A percentile compares a stretch with the other conserved stretches of the same genome.
Evolutionary conservation across 192 early-diverging fungal genomes (phyloP).

Genomic region (Chytriomyces sp.): DNA sequence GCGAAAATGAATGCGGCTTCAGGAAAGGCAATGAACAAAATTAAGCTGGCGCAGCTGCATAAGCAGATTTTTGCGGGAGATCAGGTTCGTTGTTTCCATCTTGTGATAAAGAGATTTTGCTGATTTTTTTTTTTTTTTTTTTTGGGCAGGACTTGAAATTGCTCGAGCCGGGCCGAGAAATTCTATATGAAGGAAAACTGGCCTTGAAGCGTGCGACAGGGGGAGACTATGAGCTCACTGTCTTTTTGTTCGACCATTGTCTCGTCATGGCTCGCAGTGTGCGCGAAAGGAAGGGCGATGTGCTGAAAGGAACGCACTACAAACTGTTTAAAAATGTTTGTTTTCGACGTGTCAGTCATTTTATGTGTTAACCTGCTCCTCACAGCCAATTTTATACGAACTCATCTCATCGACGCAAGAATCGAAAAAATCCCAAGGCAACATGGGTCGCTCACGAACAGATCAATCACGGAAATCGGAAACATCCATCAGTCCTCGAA

Average conservation of each 20-base stretch:
- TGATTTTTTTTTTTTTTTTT: neutral
- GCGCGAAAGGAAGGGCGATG: slow-evolving; percentile 38
- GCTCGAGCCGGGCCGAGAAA: slow-evolving; percentile 66
- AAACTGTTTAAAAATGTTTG: slow-evolving; percentile 30
- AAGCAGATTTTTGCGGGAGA: slow-evolving; percentile 37
- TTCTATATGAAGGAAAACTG: slow-evolving; percentile 82
- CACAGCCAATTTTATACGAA: slow-evolving; percentile 80
- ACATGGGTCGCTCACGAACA: neutral
- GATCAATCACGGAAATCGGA: neutral
- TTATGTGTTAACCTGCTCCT: neutral
- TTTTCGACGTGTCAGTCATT: neutral
- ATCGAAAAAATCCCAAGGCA: neutral
- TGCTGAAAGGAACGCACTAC: slow-evolving; percentile 27
- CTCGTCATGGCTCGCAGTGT: slow-evolving; percentile 46
- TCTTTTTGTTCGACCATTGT: slow-evolving; percentile 86
- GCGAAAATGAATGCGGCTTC: slow-evolving; percentile 83
- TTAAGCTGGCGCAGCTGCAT: slow-evolving; percentile 79
- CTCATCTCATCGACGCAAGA: slow-evolving; percentile 53
- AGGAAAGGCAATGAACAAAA: slow-evolving; percentile 84
- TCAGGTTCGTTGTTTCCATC: slow-evolving; percentile 49
- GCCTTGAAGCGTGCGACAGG: slow-evolving; percentile 42
- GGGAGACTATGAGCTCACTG: slow-evolving; percentile 29
- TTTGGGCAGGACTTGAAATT: slow-evolving; percentile 71
- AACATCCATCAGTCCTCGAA: neutral
- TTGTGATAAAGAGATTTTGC: slow-evolving; percentile 34